Percentiles rank a stretch among this genome's conserved stretches.
phyloP scores from a whole-genome alignment of 2,329 filamentous ascomycete species.

The Xylaria digitata region DNA sequence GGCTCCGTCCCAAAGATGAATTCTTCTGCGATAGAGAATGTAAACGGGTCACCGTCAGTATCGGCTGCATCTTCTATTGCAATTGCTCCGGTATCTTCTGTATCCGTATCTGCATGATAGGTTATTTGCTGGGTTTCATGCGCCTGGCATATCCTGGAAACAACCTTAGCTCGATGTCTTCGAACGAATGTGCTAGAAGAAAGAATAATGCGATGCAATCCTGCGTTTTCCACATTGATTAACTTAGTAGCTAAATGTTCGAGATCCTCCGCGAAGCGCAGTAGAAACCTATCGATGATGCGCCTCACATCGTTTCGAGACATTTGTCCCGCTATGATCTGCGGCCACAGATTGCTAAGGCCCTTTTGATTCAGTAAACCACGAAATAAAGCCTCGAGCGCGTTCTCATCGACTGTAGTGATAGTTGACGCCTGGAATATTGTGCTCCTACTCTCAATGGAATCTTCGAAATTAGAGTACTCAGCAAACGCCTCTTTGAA shows the following conservation, averaged over 20 bases:
- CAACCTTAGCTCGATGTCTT: conserved; percentile 4
- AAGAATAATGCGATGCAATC: neutral
- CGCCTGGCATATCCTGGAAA: conserved; percentile 13
- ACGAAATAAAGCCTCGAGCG: conserved; percentile 13
- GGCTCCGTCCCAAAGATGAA: conserved; percentile 24
- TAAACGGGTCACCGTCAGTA: conserved; percentile 8
- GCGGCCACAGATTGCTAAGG: conserved; percentile 22
- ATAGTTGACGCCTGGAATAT: conserved; percentile 7
- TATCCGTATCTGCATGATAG: neutral
- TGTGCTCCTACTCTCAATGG: conserved; percentile 12
- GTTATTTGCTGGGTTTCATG: neutral
- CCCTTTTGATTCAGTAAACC: conserved; percentile 6
- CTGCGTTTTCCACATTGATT: neutral
- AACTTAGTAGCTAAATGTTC: conserved; percentile 3
- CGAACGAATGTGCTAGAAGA: conserved; percentile 16
- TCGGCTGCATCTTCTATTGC: neutral
- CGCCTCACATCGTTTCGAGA: conserved; percentile 2
- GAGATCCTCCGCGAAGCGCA: conserved; percentile 24
- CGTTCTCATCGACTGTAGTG: conserved; percentile 17
- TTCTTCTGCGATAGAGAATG: conserved; percentile 10
- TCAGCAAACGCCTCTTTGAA: neutral
- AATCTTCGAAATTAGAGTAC: conserved; percentile 1
- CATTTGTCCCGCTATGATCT: neutral
- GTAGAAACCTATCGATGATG: conserved; percentile 13
- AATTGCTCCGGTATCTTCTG: neutral